Conservation (phyloP, 345 rosid genomes). For the Noccaea caerulescens region DNA sequence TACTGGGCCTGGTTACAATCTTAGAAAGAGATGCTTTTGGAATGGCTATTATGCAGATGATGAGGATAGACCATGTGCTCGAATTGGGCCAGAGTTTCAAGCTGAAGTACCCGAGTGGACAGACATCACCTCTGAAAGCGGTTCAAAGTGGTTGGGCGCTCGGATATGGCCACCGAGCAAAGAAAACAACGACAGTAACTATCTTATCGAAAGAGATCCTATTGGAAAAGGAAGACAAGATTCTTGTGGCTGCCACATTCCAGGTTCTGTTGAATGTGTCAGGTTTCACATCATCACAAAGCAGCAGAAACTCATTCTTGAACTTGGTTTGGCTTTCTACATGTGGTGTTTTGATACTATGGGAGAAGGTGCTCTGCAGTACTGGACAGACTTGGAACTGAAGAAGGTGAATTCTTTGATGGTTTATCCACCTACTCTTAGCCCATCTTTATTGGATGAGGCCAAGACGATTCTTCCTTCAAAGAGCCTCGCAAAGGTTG, state of each 20-base stretch:
- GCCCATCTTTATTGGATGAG: conserved; percentile 54
- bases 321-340: conserved; percentile 69
- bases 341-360: conserved; percentile 64
- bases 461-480: conserved; percentile 48
- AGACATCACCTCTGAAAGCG: conserved; percentile 53
- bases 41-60: conserved; percentile 40
- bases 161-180: conserved; percentile 70
- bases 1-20: conserved; percentile 64
- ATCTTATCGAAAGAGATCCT: conserved; percentile 76
- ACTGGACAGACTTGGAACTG: conserved; percentile 65
- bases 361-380: conserved; percentile 67
- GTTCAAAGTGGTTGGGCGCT: conserved; percentile 78
- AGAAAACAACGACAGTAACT: conserved; percentile 24
- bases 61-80: conserved; percentile 44
- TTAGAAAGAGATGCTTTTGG: conserved; percentile 58
- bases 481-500: conserved; percentile 63
- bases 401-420: conserved; percentile 55
- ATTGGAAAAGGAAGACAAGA: conserved; percentile 89
- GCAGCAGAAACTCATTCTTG: conserved; percentile 57
- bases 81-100: conserved; percentile 68
- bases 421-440: conserved; percentile 48
- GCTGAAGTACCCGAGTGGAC: conserved; percentile 78
- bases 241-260: conserved; percentile 71
- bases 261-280: conserved; percentile 70
- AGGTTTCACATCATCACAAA: conserved; percentile 69